Evolutionary conservation across 2,329 filamentous ascomycete genomes (phyloP).

Genomic region (Pseudopithomyces chartarum): DNA sequence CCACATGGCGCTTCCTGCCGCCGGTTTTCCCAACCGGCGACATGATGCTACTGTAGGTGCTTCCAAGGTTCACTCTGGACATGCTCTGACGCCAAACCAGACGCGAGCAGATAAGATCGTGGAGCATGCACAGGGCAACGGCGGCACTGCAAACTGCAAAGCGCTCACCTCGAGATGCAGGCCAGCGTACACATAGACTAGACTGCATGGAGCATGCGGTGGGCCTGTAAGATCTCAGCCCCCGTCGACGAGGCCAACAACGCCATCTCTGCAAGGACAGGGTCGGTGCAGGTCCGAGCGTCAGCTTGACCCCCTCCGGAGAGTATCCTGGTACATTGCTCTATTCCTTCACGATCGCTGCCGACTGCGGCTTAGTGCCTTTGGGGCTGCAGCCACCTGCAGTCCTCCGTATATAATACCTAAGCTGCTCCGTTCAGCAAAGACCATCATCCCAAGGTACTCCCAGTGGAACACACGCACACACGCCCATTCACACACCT

Average conservation of each 20-base stretch:
- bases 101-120: slow-evolving; percentile 11
- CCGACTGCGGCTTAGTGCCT: slow-evolving; percentile 20
- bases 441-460: slow-evolving; percentile 16
- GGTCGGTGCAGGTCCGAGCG: slow-evolving; percentile 32
- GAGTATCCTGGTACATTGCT: slow-evolving; percentile 18
- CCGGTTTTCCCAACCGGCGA: background rate
- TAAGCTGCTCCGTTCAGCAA: slow-evolving; percentile 22
- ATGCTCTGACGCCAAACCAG: background rate
- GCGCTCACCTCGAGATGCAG: slow-evolving; percentile 30
- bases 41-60: background rate
- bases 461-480: slow-evolving; percentile 6
- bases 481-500: too few species aligned
- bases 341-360: slow-evolving; percentile 29
- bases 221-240: slow-evolving; percentile 43
- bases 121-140: slow-evolving; percentile 9
- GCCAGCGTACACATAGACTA: slow-evolving; percentile 24
- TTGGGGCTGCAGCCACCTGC: slow-evolving; percentile 19
- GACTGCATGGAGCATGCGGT: slow-evolving; percentile 26
- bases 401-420: slow-evolving; percentile 39
- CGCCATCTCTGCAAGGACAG: slow-evolving; percentile 35
- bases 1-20: too few species aligned
- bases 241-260: slow-evolving; percentile 31
- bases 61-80: background rate
- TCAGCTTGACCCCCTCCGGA: slow-evolving; percentile 38
- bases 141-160: slow-evolving; percentile 20